Conservation (phyloP, 2,329 filamentous ascomycete species). For the Fusarium sp. region DNA sequence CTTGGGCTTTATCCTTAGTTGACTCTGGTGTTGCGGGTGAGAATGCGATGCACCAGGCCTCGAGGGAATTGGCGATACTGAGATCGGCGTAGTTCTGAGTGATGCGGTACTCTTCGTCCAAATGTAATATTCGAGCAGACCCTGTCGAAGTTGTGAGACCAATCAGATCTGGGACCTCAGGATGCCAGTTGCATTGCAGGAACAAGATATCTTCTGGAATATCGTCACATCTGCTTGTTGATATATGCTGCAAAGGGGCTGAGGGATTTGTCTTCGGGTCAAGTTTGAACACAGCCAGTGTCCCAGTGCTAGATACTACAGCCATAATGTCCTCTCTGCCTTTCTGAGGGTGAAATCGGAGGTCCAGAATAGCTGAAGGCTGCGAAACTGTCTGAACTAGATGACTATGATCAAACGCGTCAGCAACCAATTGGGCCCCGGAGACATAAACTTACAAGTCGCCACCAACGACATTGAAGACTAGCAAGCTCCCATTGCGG, state of each 20-base stretch:
- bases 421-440: neutral
- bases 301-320: slow-evolving; percentile 79
- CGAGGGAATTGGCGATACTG: slow-evolving; percentile 62
- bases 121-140: slow-evolving; percentile 63
- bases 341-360: slow-evolving; percentile 74
- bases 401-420: slow-evolving; percentile 49
- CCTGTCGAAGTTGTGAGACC: slow-evolving; percentile 77
- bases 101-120: slow-evolving; percentile 54
- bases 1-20: slow-evolving; percentile 35
- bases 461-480: slow-evolving; percentile 65
- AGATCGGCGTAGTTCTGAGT: slow-evolving; percentile 45
- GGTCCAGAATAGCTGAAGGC: slow-evolving; percentile 80
- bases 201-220: slow-evolving; percentile 69
- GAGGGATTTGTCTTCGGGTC: slow-evolving; percentile 47
- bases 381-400: slow-evolving; percentile 67
- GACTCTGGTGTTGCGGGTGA: slow-evolving; percentile 44
- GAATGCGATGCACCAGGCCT: slow-evolving; percentile 79
- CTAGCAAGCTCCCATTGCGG: slow-evolving; percentile 76
- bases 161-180: slow-evolving; percentile 60
- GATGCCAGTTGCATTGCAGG: slow-evolving; percentile 78
- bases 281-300: slow-evolving; percentile 70
- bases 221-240: slow-evolving; percentile 55
- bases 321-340: slow-evolving; percentile 65
- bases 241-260: slow-evolving; percentile 50
- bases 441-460: slow-evolving; percentile 60